These are phyloP conservation scores for Geotrichum histeridarum DNA, from an alignment of 1,139 yeast species.

Conservation along the genomic window DNA sequence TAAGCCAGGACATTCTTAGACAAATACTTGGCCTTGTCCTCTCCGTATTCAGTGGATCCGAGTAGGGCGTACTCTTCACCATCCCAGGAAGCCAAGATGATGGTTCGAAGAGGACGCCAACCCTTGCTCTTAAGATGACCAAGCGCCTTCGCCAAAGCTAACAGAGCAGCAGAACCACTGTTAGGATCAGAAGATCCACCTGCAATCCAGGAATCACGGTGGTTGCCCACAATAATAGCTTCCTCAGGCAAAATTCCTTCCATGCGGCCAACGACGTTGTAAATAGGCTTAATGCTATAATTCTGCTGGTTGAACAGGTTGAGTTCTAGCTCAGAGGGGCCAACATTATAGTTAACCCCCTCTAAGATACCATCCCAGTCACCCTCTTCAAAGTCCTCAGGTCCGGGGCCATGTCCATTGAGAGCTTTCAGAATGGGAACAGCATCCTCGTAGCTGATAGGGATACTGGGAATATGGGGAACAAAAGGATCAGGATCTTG, in stretches of 20 bases:
- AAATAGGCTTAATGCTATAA: slow-evolving; percentile 54
- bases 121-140: slow-evolving; percentile 48
- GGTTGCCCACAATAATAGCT: slow-evolving; percentile 59
- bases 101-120: slow-evolving; percentile 61
- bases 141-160: slow-evolving; percentile 56
- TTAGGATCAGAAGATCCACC: slow-evolving; percentile 73
- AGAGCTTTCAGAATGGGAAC: slow-evolving; percentile 50
- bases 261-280: slow-evolving; percentile 54
- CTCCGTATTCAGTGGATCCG: slow-evolving; percentile 69
- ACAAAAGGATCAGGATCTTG: slow-evolving; percentile 47
- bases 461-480: slow-evolving; percentile 59
- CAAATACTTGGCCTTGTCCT: slow-evolving; percentile 43
- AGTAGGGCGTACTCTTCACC: slow-evolving; percentile 67
- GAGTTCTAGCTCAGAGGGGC: slow-evolving; percentile 53
- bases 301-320: slow-evolving; percentile 53
- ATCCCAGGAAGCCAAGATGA: slow-evolving; percentile 63
- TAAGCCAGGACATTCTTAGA: slow-evolving; percentile 52
- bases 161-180: slow-evolving; percentile 55
- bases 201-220: slow-evolving; percentile 68
- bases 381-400: slow-evolving; percentile 30
- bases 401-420: slow-evolving; percentile 50
- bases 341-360: slow-evolving; percentile 51
- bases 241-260: slow-evolving; percentile 49
- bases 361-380: slow-evolving; percentile 49
- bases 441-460: slow-evolving; percentile 55